These are phyloP conservation scores for Acer campestre DNA, from an alignment of 345 rosid genomes.

Conservation along the genomic window DNA sequence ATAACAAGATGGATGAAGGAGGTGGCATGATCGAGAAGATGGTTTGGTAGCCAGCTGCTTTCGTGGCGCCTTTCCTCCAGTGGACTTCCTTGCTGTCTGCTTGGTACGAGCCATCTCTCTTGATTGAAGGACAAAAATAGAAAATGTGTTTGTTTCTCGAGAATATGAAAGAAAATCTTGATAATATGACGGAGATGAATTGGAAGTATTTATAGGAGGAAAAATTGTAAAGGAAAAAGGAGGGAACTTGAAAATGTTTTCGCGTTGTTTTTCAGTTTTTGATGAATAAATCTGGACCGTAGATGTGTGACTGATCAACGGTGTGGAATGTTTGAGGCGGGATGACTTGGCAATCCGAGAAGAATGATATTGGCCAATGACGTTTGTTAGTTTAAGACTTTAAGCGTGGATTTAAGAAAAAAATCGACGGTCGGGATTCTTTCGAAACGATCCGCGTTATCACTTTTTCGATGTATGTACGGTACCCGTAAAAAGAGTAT, in stretches of 20 bases:
- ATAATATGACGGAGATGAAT: neutral
- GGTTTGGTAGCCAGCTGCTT: conserved; percentile 69
- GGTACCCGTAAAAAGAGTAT: too few species aligned
- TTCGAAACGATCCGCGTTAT: too few species aligned
- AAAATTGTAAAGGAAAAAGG: neutral
- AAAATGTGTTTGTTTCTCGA: neutral
- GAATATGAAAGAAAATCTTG: neutral
- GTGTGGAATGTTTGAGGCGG: neutral
- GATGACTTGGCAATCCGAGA: neutral
- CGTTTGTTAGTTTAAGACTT: too few species aligned
- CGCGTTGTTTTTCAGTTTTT: conserved; percentile 8
- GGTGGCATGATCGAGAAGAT: too few species aligned
- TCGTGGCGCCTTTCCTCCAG: conserved; percentile 67
- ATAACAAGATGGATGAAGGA: too few species aligned
- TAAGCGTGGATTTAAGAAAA: too few species aligned
- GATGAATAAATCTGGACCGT: neutral
- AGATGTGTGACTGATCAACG: neutral
- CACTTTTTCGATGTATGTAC: too few species aligned
- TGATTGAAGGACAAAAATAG: neutral
- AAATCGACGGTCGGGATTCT: too few species aligned
- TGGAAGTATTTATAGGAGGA: neutral
- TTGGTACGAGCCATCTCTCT: conserved; percentile 57
- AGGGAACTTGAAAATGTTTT: neutral
- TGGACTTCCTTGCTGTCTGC: conserved; percentile 64
- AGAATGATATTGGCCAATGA: neutral